These are phyloP conservation scores for Mycena vitilis DNA, from an alignment of 768 basidiomycete genomes.

Conservation along the genomic window DNA sequence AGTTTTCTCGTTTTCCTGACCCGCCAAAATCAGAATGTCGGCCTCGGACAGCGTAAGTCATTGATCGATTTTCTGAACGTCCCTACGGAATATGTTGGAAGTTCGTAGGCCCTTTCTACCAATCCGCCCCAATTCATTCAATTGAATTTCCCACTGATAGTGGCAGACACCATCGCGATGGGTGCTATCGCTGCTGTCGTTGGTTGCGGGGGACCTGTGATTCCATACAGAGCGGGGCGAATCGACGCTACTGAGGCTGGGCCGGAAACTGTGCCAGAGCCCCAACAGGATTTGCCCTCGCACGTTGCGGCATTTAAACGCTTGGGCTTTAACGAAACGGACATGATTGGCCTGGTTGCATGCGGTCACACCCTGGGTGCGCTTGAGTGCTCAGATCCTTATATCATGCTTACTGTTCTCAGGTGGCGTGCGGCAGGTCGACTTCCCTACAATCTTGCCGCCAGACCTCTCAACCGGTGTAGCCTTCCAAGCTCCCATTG, in stretches of 20 bases:
- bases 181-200: slow-evolving; percentile 24
- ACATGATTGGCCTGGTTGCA: background rate
- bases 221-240: slow-evolving; percentile 38
- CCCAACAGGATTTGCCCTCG: slow-evolving; percentile 23
- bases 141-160: slow-evolving; percentile 10
- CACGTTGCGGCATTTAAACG: slow-evolving; percentile 30
- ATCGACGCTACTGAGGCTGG: slow-evolving; percentile 38
- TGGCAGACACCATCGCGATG: slow-evolving; percentile 39
- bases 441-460: background rate
- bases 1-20: background rate
- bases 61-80: slow-evolving; percentile 1
- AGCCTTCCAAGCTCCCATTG: background rate
- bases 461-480: background rate
- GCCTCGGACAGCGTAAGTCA: slow-evolving; percentile 10
- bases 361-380: background rate
- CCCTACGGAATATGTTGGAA: slow-evolving; percentile 23
- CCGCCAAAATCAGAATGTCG: background rate
- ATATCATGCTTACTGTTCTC: background rate
- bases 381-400: background rate
- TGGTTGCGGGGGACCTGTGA: slow-evolving; percentile 38
- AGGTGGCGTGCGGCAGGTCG: slow-evolving; percentile 1
- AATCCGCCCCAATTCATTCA: background rate
- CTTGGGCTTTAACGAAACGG: slow-evolving; percentile 13
- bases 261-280: slow-evolving; percentile 23
- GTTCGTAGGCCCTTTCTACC: slow-evolving; percentile 11